phyloP scores from a whole-genome alignment of 352 stramenopile species.

The Phytophthora megakarya region DNA sequence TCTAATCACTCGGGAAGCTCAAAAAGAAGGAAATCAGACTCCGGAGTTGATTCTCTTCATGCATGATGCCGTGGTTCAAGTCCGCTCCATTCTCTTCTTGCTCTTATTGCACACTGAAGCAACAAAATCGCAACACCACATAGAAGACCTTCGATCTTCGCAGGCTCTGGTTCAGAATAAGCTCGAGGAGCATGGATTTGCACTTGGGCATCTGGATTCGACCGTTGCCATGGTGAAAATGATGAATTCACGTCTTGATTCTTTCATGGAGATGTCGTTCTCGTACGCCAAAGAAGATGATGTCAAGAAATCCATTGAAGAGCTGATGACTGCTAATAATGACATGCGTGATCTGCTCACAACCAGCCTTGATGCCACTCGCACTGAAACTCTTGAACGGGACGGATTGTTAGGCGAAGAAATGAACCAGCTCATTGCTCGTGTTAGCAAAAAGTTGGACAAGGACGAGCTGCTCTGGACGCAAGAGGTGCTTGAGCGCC shows the following conservation, averaged over 20 bases:
- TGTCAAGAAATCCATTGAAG: constrained; percentile 74
- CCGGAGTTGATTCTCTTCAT: constrained; percentile 36
- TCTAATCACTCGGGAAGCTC: constrained; percentile 22
- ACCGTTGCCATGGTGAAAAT: constrained; percentile 65
- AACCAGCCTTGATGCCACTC: constrained; percentile 51
- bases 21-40: constrained; percentile 23
- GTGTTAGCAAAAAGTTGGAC: constrained; percentile 77
- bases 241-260: constrained; percentile 63
- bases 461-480: constrained; percentile 82
- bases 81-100: constrained; percentile 59
- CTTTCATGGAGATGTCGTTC: constrained; percentile 68
- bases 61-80: constrained; percentile 63
- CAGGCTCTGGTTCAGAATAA: constrained; percentile 41
- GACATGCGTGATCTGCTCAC: constrained; percentile 47
- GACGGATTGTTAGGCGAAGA: constrained; percentile 63
- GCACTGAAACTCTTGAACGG: constrained; percentile 50
- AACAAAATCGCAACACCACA: constrained; percentile 40
- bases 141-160: constrained; percentile 37
- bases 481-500: constrained; percentile 65
- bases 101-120: constrained; percentile 50
- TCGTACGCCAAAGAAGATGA: constrained; percentile 75
- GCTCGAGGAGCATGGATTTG: constrained; percentile 49
- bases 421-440: constrained; percentile 60
- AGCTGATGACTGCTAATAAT: constrained; percentile 55
- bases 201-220: constrained; percentile 55